Evolutionary conservation across 2,329 filamentous ascomycete species (phyloP).

Genomic region (Coniochaeta sp.): DNA sequence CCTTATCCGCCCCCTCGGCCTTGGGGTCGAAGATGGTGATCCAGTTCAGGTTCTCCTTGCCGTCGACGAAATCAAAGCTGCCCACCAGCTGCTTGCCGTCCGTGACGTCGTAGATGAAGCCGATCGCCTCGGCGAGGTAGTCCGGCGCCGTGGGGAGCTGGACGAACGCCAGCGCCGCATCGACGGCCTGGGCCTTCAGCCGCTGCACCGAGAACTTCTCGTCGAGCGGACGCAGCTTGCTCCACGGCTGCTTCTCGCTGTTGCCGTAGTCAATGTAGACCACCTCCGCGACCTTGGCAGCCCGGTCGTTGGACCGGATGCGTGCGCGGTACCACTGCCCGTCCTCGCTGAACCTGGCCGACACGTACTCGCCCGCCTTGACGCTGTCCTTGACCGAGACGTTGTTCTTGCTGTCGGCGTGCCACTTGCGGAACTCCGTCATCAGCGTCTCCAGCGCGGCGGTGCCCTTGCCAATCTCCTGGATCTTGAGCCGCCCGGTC

Average conservation of each 20-base stretch:
- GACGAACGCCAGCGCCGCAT: conserved; percentile 80
- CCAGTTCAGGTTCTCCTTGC: conserved; percentile 73
- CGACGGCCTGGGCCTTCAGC: conserved; percentile 78
- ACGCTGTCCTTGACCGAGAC: conserved; percentile 66
- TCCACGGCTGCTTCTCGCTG: conserved; percentile 81
- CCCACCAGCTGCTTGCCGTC: conserved; percentile 74
- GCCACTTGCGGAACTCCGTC: conserved; percentile 85
- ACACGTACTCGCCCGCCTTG: conserved; percentile 86
- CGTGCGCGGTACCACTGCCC: conserved; percentile 91
- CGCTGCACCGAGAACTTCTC: conserved; percentile 76
- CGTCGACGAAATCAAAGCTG: conserved; percentile 77
- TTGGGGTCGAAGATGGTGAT: conserved; percentile 82
- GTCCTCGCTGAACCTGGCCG: conserved; percentile 84
- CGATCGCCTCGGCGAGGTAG: conserved; percentile 75
- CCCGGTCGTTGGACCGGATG: conserved; percentile 85
- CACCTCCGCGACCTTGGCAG: conserved; percentile 81
- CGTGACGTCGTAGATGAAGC: conserved; percentile 67
- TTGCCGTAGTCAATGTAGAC: conserved; percentile 97
- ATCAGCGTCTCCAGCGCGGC: conserved; percentile 80
- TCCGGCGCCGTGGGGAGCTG: conserved; percentile 78
- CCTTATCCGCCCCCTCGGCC: conserved; percentile 39
- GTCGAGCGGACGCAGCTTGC: conserved; percentile 70
- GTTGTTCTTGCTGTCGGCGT: conserved; percentile 75
- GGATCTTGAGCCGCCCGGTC: conserved; percentile 78
- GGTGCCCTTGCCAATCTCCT: conserved; percentile 82